Evolutionary conservation across 169 alveolate genomes (phyloP), one percentile per base, ranked within the genome.

Genomic region (Plasmodium chabaudi): DNA sequence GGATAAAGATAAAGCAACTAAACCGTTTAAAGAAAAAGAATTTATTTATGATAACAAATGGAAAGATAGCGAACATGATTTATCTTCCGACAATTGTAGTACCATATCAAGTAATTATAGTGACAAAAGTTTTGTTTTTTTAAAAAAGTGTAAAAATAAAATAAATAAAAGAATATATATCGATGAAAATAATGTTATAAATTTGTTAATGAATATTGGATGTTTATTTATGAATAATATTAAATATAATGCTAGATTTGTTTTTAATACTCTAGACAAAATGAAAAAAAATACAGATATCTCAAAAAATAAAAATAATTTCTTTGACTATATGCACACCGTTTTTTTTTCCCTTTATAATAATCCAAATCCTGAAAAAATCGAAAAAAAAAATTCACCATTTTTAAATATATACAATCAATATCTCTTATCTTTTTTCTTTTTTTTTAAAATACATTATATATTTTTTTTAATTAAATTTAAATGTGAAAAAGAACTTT

Each of bases 401-500:
- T 77, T 77, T 65, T 57, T 63, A 5, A 49, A 47, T 34, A 77
- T 77, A 15, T 77, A 77, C 13, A 64, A 49, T 77, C 88, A 64
- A 68, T 77, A 77, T 44, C 53, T 77, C 47, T 12, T 57, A 23
- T 77, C 88, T 23, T 77, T 77, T 46, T 77, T 77, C 21, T 77
- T 77, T 51, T 77, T 77, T 55, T 77, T 64, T 69, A 77, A 77
- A 64, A 77, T 77, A 12, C 88, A 77, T 56, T 77, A 77, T 57
- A 44, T 77, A 13, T 77, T 77, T 65, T 77, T 77, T 64, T 51
- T 77, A 49, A 64, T 65, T 27, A 87, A 72, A 64, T 57, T 44
- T 34, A 87, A 64, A 34, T 87, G 77, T 6, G 87, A 74, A 44
- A 21, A 46, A 9, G 92, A 72, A 53, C 57, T 79, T 1, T 68